Evolutionary conservation across 139 green algal species (phyloP).

Genomic region (Tetradesmus lagerheimii): DNA sequence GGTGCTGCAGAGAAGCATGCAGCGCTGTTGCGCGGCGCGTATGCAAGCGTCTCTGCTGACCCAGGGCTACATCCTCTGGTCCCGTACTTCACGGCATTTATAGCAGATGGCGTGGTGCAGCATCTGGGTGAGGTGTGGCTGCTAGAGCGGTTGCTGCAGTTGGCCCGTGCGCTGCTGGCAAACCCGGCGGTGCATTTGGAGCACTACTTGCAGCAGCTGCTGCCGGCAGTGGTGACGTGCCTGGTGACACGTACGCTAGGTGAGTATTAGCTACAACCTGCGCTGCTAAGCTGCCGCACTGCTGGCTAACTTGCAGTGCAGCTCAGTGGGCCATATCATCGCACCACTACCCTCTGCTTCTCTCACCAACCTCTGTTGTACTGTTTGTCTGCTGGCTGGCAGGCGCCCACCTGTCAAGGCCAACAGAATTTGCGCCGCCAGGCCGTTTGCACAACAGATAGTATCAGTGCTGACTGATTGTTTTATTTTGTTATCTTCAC

Average conservation of each 20-base stretch:
- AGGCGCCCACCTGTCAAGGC: background rate
- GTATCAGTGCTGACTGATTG: too few species aligned
- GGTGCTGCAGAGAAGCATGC: constrained; percentile 25
- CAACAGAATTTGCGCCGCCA: constrained; percentile 72
- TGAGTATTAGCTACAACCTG: constrained; percentile 37
- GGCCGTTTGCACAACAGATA: too few species aligned
- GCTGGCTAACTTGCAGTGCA: background rate
- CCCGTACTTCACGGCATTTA: constrained; percentile 88
- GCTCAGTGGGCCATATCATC: too few species aligned
- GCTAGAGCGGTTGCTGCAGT: constrained; percentile 52
- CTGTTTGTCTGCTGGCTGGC: background rate
- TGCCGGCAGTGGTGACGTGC: constrained; percentile 87
- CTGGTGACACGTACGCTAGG: constrained; percentile 77
- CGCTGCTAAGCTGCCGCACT: constrained; percentile 52
- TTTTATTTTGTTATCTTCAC: too few species aligned
- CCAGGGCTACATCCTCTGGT: constrained; percentile 83
- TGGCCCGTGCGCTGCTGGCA: constrained; percentile 66
- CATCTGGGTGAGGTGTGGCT: constrained; percentile 47
- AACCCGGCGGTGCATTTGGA: constrained; percentile 83
- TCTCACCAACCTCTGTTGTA: too few species aligned
- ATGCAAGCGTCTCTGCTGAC: constrained; percentile 72
- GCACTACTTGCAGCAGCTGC: constrained; percentile 87
- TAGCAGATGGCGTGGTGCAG: constrained; percentile 74
- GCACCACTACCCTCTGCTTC: background rate
- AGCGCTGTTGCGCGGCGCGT: constrained; percentile 47